These are phyloP conservation scores for Lactarius sp. DNA, from an alignment of 768 basidiomycete species.

Conservation along the genomic window DNA sequence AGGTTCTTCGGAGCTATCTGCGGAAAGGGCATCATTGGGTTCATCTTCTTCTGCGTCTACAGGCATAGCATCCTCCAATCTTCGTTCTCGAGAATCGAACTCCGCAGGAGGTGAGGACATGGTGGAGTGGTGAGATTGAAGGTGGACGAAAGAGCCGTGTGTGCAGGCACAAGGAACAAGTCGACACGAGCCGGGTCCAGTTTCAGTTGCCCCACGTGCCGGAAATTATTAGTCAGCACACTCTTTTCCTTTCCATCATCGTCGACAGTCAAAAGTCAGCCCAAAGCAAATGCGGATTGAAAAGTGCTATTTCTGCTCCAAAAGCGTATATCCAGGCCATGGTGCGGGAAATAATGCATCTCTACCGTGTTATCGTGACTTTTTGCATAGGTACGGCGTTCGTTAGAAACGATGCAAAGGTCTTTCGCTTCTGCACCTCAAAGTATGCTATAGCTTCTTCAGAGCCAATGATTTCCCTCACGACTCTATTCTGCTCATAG, in stretches of 20 bases:
- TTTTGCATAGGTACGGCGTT: constrained; percentile 71
- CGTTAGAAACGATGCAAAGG: constrained; percentile 96
- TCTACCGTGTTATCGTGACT: not conserved
- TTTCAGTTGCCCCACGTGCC: constrained; percentile 6
- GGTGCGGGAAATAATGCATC: constrained; percentile 42
- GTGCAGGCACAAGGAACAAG: constrained; percentile 4
- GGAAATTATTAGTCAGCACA: constrained; percentile 16
- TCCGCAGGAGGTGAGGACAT: constrained; percentile 52
- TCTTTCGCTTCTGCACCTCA: constrained; percentile 96
- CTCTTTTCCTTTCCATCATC: not conserved
- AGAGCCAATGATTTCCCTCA: constrained; percentile 19
- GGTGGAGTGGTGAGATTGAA: constrained; percentile 27
- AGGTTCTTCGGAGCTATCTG: constrained; percentile 85
- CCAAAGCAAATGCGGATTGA: constrained; percentile 73
- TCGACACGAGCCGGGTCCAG: not conserved
- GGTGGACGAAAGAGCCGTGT: constrained; percentile 2
- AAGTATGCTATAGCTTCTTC: constrained; percentile 53
- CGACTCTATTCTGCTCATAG: constrained; percentile 36
- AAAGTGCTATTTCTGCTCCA: constrained; percentile 98
- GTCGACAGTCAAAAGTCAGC: not conserved
- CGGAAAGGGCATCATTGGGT: constrained; percentile 53
- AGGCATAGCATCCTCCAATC: constrained; percentile 57
- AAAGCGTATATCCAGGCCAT: constrained; percentile 94
- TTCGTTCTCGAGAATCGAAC: constrained; percentile 33
- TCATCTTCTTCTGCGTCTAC: constrained; percentile 43